Evolutionary conservation across 768 basidiomycete species (phyloP), one percentile per base, ranked within the genome.

Genomic region (Epithele typhae): DNA sequence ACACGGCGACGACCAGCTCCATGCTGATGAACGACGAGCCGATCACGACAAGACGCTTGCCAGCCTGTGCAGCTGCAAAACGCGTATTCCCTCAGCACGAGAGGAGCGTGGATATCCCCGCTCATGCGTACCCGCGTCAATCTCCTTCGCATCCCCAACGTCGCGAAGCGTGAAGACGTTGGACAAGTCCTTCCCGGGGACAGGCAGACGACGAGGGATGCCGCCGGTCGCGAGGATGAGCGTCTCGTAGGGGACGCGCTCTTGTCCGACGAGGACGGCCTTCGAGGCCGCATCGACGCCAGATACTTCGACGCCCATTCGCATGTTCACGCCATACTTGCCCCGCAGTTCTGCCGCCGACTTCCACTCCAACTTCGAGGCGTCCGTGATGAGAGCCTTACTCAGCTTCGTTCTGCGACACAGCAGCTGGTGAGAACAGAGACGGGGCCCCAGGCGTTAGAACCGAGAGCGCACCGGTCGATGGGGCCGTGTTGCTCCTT

Each of bases 11-110:
- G 6, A 90, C 89, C n/a, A 92, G 71, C 63, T 93, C 89, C 90
- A 96, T 90, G 46, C 86, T 81, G 57, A 96, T 96, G 69, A 94
- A 96, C 12, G 86, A 89, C 40, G 82, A 86, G 2, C 93, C 93
- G 52, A 95, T 84, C 11, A 94, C 77, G 25, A 92, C 90, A 49
- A 86, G 64, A 40, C 73, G 72, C 65, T 91, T 87, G 25, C 85
- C 84, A 53, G 88, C 84, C 66, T 85, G 69, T 27, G 76, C 76
- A 40, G 75, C 82, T 86, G 33, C 25, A 33, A 37, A 5, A 15
- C n/a, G n/a, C n/a, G n/a, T n/a, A n/a, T n/a, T n/a, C n/a, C n/a
- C n/a, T n/a, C n/a, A n/a, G n/a, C n/a, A n/a, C n/a, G n/a, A n/a
- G n/a, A n/a, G n/a, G n/a, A n/a, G n/a, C n/a, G n/a, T n/a, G n/a